Evolutionary conservation across 192 early-diverging fungal species (phyloP).

Genomic region (Dispira parvispora): DNA sequence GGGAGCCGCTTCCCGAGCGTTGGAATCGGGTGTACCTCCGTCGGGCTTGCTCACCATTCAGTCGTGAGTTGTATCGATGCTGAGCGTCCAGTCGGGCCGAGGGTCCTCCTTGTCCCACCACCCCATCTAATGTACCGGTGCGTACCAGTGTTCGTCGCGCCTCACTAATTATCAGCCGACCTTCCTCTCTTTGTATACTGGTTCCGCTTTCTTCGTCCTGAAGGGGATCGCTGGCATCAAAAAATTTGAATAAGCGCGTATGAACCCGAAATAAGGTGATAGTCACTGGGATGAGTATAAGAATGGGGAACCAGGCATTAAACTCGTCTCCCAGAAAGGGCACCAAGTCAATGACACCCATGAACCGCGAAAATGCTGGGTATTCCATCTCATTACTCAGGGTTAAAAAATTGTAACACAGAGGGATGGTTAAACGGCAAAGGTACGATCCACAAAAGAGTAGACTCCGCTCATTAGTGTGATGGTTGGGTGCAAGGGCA

Average conservation of each 20-base stretch:
- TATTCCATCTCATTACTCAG: slow-evolving; percentile 29
- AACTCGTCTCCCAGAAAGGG: slow-evolving; percentile 78
- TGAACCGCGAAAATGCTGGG: slow-evolving; percentile 42
- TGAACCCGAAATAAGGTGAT: slow-evolving; percentile 71
- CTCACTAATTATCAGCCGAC: slow-evolving; percentile 22
- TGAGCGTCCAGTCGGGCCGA: neutral
- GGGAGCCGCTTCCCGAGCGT: neutral
- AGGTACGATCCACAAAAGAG: slow-evolving; percentile 89
- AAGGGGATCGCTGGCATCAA: slow-evolving; percentile 11
- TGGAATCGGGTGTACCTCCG: neutral
- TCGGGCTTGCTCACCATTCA: neutral
- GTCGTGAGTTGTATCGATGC: neutral
- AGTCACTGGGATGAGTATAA: slow-evolving; percentile 61
- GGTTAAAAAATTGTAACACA: slow-evolving; percentile 92
- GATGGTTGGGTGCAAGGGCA: slow-evolving; percentile 78
- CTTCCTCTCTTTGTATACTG: slow-evolving; percentile 25
- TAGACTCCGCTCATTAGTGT: slow-evolving; percentile 79
- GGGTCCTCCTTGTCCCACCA: neutral
- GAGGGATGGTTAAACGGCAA: slow-evolving; percentile 62
- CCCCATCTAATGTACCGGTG: neutral
- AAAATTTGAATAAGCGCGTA: slow-evolving; percentile 56
- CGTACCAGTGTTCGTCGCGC: slow-evolving; percentile 25
- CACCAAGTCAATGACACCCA: slow-evolving; percentile 73
- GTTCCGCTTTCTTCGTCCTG: slow-evolving; percentile 20
- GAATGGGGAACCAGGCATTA: slow-evolving; percentile 72